These are phyloP conservation scores for Arachnomyces sp. DNA, from an alignment of 2,329 filamentous ascomycete genomes.

Conservation along the genomic window DNA sequence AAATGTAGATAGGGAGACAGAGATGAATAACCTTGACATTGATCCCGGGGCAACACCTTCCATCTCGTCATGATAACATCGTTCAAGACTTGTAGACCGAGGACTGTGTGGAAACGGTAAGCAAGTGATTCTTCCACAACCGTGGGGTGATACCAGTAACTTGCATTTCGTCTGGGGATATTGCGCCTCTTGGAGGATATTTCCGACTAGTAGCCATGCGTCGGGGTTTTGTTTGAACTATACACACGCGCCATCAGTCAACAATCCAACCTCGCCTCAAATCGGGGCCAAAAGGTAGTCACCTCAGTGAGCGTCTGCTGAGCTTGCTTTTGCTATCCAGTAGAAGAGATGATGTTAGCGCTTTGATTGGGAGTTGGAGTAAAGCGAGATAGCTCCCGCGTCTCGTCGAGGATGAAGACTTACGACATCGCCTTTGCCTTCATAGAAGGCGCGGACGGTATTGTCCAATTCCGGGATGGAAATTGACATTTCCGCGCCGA, in stretches of 20 bases:
- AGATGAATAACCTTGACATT: constrained; percentile 65
- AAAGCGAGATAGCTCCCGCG: constrained; percentile 9
- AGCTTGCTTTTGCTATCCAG: constrained; percentile 80
- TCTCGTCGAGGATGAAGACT: constrained; percentile 25
- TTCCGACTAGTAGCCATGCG: constrained; percentile 93
- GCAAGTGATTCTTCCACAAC: not conserved
- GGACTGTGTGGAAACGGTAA: constrained; percentile 46
- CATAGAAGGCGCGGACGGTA: constrained; percentile 94
- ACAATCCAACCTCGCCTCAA: no score
- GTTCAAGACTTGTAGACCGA: constrained; percentile 93
- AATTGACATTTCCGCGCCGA: constrained; percentile 48
- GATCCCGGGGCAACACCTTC: constrained; percentile 93
- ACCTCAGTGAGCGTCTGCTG: constrained; percentile 90
- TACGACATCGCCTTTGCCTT: constrained; percentile 89
- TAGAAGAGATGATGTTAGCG: constrained; percentile 33
- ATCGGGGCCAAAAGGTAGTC: constrained; percentile 25
- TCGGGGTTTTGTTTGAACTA: constrained; percentile 99
- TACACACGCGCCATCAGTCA: not conserved
- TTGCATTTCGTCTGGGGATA: constrained; percentile 95
- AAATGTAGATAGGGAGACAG: constrained; percentile 1
- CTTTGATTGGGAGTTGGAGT: constrained; percentile 15
- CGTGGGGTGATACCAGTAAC: constrained; percentile 25
- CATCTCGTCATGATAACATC: constrained; percentile 98
- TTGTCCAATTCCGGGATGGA: constrained; percentile 91
- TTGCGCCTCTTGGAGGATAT: constrained; percentile 86